Conservation (phyloP, 768 basidiomycete genomes). For the Mycena latifolia region DNA sequence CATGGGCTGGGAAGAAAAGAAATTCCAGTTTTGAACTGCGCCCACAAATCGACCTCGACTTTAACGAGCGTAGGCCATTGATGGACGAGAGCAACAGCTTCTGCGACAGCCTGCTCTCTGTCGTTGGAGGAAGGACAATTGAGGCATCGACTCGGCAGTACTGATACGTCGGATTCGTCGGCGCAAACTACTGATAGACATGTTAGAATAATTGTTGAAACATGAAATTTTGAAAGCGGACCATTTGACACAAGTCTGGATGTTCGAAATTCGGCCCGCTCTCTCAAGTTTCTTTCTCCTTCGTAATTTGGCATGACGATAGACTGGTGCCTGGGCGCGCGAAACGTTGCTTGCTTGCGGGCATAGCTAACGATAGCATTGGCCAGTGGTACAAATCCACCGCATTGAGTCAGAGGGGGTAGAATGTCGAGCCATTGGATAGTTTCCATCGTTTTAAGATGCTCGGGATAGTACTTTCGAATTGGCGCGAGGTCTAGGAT, state of each 20-base stretch:
- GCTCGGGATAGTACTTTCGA: constrained; percentile 52
- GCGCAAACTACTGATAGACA: neutral
- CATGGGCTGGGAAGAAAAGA: neutral
- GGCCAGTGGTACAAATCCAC: constrained; percentile 7
- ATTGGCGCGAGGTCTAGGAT: constrained; percentile 51
- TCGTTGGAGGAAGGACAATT: neutral
- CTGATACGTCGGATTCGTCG: neutral
- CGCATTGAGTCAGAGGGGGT: constrained; percentile 1
- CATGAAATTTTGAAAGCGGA: neutral
- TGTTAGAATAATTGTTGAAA: no score
- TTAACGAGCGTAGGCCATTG: constrained; percentile 28
- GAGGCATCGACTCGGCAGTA: constrained; percentile 1
- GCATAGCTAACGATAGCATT: constrained; percentile 19
- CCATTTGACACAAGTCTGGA: constrained; percentile 7
- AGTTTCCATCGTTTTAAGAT: constrained; percentile 53
- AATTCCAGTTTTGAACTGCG: neutral
- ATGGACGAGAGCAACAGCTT: constrained; percentile 12
- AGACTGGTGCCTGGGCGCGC: neutral
- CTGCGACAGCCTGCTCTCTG: constrained; percentile 2
- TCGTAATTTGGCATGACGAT: neutral
- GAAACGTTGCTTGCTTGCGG: constrained; percentile 10
- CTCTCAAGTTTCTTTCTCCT: neutral
- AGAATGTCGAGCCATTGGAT: constrained; percentile 45
- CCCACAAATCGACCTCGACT: constrained; percentile 15
- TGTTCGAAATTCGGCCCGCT: constrained; percentile 7